phyloP scores from a whole-genome alignment of 202 grass and related monocot genomes.

The Cymbopogon flexuosus region DNA sequence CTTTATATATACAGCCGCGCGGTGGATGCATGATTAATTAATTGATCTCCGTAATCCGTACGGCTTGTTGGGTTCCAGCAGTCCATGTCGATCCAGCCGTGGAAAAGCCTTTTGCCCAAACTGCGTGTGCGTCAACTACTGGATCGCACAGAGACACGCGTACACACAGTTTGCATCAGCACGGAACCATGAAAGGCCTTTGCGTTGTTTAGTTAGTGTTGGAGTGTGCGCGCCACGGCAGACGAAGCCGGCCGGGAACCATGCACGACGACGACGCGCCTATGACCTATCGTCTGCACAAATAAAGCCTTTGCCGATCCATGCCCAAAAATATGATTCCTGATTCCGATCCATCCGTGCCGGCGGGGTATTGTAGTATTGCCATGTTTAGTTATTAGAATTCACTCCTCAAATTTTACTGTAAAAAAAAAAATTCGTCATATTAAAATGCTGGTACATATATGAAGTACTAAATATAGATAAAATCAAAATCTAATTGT shows the following conservation, averaged over 20 bases:
- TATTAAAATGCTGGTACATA: no score
- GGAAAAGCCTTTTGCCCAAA: conserved; percentile 17
- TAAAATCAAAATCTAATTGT: no score
- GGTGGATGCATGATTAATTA: neutral
- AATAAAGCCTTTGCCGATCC: neutral
- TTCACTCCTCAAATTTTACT: no score
- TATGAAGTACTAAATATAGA: no score
- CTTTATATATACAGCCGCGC: neutral
- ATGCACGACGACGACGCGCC: neutral
- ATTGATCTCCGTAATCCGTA: neutral
- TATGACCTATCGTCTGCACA: neutral
- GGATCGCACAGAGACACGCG: neutral
- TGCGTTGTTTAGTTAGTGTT: neutral
- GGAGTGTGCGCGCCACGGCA: conserved; percentile 1
- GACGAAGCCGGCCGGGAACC: neutral
- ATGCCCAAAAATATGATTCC: neutral
- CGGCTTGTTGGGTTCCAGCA: neutral
- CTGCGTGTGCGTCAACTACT: neutral
- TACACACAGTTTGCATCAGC: neutral
- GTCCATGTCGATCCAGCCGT: neutral
- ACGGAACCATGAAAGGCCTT: neutral
- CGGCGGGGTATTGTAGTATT: neutral
- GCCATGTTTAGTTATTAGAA: no score
- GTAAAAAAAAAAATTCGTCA: no score
- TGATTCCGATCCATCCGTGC: neutral